These are phyloP conservation scores for Leccinum insolens DNA, from an alignment of 1,284 basidiomycete genomes.

Conservation along the genomic window DNA sequence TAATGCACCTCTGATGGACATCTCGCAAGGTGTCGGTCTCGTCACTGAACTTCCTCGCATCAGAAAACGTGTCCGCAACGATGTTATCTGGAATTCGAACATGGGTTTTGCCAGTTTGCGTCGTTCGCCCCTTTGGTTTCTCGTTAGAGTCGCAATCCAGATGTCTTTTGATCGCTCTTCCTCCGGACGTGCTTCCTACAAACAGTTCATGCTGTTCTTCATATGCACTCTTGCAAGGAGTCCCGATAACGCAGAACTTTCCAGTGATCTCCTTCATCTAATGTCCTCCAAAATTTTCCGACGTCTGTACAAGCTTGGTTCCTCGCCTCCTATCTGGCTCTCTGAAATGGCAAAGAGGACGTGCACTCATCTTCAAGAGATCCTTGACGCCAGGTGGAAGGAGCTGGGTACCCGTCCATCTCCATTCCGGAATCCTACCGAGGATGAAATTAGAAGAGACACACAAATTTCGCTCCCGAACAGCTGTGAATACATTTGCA, in stretches of 20 bases:
- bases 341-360: constrained; percentile 10
- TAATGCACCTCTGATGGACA: constrained; percentile 35
- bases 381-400: constrained; percentile 15
- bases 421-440: background rate
- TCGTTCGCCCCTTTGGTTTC: constrained; percentile 42
- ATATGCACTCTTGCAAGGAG: background rate
- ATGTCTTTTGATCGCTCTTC: background rate
- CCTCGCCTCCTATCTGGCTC: constrained; percentile 20
- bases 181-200: background rate
- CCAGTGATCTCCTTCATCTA: background rate
- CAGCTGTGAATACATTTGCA: constrained; percentile 31
- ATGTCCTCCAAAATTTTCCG: too few species aligned
- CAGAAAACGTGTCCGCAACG: constrained; percentile 35
- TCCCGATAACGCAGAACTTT: background rate
- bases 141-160: background rate
- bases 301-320: too few species aligned
- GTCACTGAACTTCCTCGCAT: constrained; percentile 23
- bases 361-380: constrained; percentile 11
- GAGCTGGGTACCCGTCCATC: constrained; percentile 27
- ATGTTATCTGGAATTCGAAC: constrained; percentile 7
- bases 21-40: constrained; percentile 28
- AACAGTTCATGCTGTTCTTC: background rate
- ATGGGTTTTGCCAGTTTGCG: constrained; percentile 9
- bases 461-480: constrained; percentile 22
- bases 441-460: background rate